A percentile compares a stretch with the other conserved stretches of the same genome.
Evolutionary conservation across 2,329 filamentous ascomycete genomes (phyloP).

Genomic region (Ascochyta koolunga): DNA sequence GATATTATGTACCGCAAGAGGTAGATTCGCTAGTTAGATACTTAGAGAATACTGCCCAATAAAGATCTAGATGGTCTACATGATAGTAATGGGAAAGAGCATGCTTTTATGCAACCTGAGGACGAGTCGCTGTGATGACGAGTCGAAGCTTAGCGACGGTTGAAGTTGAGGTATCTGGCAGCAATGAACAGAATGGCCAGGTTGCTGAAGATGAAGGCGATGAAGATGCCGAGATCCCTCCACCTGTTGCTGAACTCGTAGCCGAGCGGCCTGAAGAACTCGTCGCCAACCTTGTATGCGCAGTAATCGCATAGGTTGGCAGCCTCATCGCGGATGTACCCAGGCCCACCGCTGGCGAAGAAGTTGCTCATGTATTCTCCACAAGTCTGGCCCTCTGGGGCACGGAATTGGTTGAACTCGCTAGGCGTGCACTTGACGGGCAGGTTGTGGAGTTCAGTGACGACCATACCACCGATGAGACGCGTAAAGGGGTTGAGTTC

Average conservation of each 20-base stretch:
- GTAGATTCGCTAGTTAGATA: not conserved
- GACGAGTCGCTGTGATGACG: not conserved
- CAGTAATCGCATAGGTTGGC: conserved; percentile 79
- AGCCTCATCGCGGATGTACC: conserved; percentile 72
- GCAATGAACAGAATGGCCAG: conserved; percentile 67
- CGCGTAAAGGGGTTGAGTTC: conserved; percentile 83
- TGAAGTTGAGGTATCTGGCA: conserved; percentile 58
- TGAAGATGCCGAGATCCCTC: conserved; percentile 81
- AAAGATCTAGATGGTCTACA: conserved; percentile 16
- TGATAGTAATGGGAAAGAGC: not conserved
- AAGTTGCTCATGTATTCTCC: conserved; percentile 77
- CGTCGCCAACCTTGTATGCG: conserved; percentile 77
- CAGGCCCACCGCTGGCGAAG: conserved; percentile 70
- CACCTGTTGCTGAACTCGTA: conserved; percentile 73
- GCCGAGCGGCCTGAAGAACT: conserved; percentile 74
- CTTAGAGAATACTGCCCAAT: conserved; percentile 20
- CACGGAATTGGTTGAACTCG: conserved; percentile 72
- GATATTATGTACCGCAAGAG: conserved; percentile 3
- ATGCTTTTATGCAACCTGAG: conserved; percentile 3
- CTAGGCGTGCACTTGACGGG: conserved; percentile 64
- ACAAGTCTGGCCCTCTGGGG: conserved; percentile 70
- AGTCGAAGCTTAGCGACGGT: conserved; percentile 36
- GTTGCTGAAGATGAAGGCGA: conserved; percentile 79
- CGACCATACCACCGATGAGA: conserved; percentile 79
- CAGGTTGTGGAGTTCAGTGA: conserved; percentile 73